A percentile compares a stretch with the other conserved stretches of the same genome.
phyloP scores from a whole-genome alignment of 345 rosid genomes.

The Sisymbrium altissimum region DNA sequence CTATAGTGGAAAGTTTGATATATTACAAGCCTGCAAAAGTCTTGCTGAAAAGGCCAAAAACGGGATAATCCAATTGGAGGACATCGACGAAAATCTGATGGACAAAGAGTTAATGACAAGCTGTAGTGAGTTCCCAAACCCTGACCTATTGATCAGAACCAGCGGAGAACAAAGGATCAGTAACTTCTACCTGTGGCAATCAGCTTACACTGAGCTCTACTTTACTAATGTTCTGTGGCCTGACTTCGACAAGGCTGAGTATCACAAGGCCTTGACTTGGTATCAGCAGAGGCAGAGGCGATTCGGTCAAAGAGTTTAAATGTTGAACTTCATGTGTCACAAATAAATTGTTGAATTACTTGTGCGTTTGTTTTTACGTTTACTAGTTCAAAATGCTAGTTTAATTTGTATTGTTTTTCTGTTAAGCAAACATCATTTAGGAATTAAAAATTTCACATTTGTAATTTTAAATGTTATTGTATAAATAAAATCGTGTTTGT shows the following conservation, averaged over 20 bases:
- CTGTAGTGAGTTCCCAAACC: slow-evolving; percentile 50
- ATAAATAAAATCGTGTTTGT: no score
- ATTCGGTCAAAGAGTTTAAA: slow-evolving; percentile 33
- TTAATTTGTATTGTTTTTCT: no score
- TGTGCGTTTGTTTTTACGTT: neutral
- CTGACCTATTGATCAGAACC: slow-evolving; percentile 61
- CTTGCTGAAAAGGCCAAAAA: slow-evolving; percentile 48
- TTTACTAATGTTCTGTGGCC: slow-evolving; percentile 57
- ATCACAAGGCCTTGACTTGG: slow-evolving; percentile 47
- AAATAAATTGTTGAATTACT: neutral
- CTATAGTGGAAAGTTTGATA: slow-evolving; percentile 61
- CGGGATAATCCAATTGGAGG: slow-evolving; percentile 40
- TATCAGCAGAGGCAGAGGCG: slow-evolving; percentile 61
- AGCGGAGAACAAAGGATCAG: slow-evolving; percentile 67
- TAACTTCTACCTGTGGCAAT: slow-evolving; percentile 65
- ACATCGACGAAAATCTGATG: slow-evolving; percentile 44
- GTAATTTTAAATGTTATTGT: no score
- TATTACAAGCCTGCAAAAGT: slow-evolving; percentile 52
- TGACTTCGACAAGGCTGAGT: slow-evolving; percentile 49
- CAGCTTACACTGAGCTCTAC: slow-evolving; percentile 69
- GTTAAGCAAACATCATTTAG: no score
- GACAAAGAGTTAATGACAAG: slow-evolving; percentile 58
- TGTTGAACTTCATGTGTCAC: neutral
- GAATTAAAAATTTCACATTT: no score
- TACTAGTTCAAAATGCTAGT: neutral